A percentile compares a stretch with the other conserved stretches of the same genome.
phyloP scores from a whole-genome alignment of 163 green algal species.

The Smithsoniella earleae region DNA sequence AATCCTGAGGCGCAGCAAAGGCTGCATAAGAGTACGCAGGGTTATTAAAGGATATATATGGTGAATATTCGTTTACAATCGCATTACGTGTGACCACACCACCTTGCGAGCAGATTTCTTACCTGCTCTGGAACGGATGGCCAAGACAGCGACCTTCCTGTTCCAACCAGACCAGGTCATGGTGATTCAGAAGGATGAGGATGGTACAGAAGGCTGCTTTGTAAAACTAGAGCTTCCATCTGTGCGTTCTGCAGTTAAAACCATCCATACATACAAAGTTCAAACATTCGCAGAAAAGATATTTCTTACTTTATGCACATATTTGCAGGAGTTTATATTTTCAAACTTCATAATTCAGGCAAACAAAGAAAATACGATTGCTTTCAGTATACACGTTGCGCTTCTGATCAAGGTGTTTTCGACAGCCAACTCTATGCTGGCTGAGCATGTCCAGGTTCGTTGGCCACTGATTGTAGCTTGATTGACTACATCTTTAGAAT shows the following conservation, averaged over 20 bases:
- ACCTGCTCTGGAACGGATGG: slow-evolving; percentile 23
- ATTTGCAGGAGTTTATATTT: slow-evolving; percentile 4
- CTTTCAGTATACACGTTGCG: neutral
- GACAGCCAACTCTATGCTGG: neutral
- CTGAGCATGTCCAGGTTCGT: neutral
- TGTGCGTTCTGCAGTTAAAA: neutral
- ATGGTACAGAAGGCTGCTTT: slow-evolving; percentile 15
- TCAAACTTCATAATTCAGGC: slow-evolving; percentile 5
- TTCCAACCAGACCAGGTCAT: slow-evolving; percentile 11
- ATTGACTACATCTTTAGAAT: neutral
- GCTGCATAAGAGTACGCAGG: slow-evolving; percentile 20
- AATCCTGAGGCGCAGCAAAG: neutral
- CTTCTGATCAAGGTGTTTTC: slow-evolving; percentile 15
- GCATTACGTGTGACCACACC: no score
- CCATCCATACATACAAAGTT: neutral
- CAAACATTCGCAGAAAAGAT: neutral
- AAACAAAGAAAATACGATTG: neutral
- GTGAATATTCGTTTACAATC: no score
- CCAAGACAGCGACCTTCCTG: slow-evolving; percentile 15
- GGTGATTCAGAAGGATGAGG: neutral
- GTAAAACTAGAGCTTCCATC: slow-evolving; percentile 10
- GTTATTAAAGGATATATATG: no score
- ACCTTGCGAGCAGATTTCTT: slow-evolving; percentile 5
- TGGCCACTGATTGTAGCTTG: neutral
- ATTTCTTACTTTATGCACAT: neutral